These are phyloP conservation scores for Penicillium glabrum DNA, from an alignment of 2,329 filamentous ascomycete species.

Conservation along the genomic window DNA sequence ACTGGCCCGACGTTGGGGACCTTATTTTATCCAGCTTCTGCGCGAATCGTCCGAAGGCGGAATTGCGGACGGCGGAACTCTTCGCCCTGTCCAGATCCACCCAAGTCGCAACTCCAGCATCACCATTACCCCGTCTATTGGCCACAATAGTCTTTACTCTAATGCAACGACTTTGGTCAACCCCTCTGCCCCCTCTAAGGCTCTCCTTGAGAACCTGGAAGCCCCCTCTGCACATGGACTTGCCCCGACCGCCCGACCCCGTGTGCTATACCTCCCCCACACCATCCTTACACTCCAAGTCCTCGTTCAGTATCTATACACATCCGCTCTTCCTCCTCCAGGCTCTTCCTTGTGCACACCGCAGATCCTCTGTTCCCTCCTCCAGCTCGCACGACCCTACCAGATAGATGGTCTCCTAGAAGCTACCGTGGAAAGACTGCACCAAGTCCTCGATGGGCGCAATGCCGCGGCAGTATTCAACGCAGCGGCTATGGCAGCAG, in stretches of 20 bases:
- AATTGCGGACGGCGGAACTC: slow-evolving; percentile 68
- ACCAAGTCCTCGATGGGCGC: slow-evolving; percentile 83
- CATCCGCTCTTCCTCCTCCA: slow-evolving; percentile 76
- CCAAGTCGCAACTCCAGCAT: slow-evolving; percentile 75
- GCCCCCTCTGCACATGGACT: slow-evolving; percentile 55
- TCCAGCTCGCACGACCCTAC: slow-evolving; percentile 92
- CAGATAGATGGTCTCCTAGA: slow-evolving; percentile 90
- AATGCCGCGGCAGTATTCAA: slow-evolving; percentile 98
- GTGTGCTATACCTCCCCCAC: slow-evolving; percentile 90
- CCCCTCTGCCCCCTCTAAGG: slow-evolving; percentile 29
- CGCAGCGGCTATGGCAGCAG: slow-evolving; percentile 95
- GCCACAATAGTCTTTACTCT: slow-evolving; percentile 43
- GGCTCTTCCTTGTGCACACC: slow-evolving; percentile 82
- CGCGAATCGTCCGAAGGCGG: slow-evolving; percentile 75
- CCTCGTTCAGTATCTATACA: slow-evolving; percentile 90
- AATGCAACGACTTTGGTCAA: slow-evolving; percentile 43
- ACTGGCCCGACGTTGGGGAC: slow-evolving; percentile 85
- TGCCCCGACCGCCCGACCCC: slow-evolving; percentile 65
- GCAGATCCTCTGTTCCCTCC: slow-evolving; percentile 90
- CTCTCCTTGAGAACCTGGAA: slow-evolving; percentile 46
- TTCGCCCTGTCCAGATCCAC: slow-evolving; percentile 63
- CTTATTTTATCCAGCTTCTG: slow-evolving; percentile 90
- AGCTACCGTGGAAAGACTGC: slow-evolving; percentile 86
- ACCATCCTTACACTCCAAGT: slow-evolving; percentile 87
- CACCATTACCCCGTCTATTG: slow-evolving; percentile 70